These are phyloP conservation scores for Quercus cerris DNA, from an alignment of 306 rosid species.

Conservation along the genomic window DNA sequence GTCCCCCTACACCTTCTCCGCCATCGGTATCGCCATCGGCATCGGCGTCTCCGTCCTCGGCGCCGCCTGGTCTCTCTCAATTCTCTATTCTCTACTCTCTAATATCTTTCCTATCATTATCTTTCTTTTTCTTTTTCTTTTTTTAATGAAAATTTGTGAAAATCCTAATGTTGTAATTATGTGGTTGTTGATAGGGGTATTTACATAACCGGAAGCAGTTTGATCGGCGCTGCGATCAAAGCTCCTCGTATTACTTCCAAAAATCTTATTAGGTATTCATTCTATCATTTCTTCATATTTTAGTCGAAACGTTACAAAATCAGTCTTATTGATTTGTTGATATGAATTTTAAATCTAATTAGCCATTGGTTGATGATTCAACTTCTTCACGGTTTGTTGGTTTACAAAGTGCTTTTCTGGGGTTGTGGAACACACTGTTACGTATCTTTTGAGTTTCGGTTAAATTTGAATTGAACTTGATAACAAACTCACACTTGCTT, in stretches of 20 bases:
- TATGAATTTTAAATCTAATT: not conserved
- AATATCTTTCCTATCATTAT: no score
- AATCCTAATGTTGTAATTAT: not conserved
- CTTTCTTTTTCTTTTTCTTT: no score
- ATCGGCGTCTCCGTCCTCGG: no score
- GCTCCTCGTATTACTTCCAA: conserved; percentile 98
- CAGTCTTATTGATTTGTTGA: not conserved
- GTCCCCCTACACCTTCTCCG: no score
- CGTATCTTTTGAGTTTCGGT: not conserved
- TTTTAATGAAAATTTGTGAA: no score
- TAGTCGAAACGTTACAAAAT: no score
- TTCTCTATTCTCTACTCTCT: no score
- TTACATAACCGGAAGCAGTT: conserved; percentile 91
- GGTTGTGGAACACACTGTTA: not conserved
- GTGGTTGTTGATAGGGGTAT: conserved; percentile 63
- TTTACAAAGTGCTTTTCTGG: not conserved
- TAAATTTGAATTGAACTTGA: not conserved
- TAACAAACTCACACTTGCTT: not conserved
- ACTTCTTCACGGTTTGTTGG: not conserved
- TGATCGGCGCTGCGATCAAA: conserved; percentile 96
- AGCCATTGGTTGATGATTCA: not conserved
- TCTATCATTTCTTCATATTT: not conserved
- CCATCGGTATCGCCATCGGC: no score
- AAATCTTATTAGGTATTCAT: conserved; percentile 77
- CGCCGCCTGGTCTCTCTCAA: no score